Evolutionary conservation across 371 early-diverging fungal genomes (phyloP), one percentile per base, ranked within the genome.

Genomic region (Rhizomucor miehei): DNA sequence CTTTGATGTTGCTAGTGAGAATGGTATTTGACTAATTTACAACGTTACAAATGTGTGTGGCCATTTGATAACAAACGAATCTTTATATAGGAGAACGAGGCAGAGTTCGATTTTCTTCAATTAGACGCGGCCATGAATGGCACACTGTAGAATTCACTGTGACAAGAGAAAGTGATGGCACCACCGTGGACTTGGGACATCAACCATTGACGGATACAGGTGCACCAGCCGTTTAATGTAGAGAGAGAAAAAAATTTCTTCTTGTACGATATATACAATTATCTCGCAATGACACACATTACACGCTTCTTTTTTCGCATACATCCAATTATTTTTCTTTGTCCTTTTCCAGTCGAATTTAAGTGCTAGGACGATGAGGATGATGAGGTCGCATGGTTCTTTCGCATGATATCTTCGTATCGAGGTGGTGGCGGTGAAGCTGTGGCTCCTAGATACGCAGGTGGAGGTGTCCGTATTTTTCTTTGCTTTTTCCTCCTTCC

Each of bases 1-100:
- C 29, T 87, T 79, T 58, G 71, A 76, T 23, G 74, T 87, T 34
- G 68, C 72, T 13, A 84, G 87, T 3, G 57, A 64, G 14, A 75
- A 72, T 59, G 80, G 83, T 82, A 71, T 54, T 45, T n/a, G n/a
- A n/a, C 34, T 13, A 20, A 35, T 10, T 47, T 19, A n/a, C n/a
- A n/a, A n/a, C n/a, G n/a, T n/a, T n/a, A n/a, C n/a, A n/a, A n/a
- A n/a, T n/a, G n/a, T n/a, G n/a, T n/a, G n/a, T n/a, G n/a, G n/a
- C n/a, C 38, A 37, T 8, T 37, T 16, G 1, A 10, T 16, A 46
- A 14, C 11, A 51, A 56, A 48, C 20, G 19, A 51, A 20, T n/a
- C n/a, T n/a, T 23, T 23, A 14, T 21, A 35, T 58, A 73, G 77
- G 70, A 21, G 66, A 71, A 48, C 63, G 62, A n/a, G 77, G 69